These are phyloP conservation scores for Pseudozyma pruni DNA, from an alignment of 1,284 basidiomycete species.

Conservation along the genomic window DNA sequence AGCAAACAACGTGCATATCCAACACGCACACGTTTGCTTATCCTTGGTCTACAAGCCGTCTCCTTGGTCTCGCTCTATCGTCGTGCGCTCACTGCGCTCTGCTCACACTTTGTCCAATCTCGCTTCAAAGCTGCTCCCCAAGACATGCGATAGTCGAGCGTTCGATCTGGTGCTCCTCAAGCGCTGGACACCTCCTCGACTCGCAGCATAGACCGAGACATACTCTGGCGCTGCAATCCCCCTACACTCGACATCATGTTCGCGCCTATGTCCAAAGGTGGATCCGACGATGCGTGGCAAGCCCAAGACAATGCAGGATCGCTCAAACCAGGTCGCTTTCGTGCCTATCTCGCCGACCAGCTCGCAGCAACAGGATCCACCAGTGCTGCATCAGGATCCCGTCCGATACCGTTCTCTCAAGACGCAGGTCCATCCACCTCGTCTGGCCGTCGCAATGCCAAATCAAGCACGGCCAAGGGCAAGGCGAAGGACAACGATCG, in stretches of 20 bases:
- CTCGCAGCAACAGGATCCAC: slow-evolving; percentile 9
- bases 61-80: no score
- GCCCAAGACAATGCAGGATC: slow-evolving; percentile 49
- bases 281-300: slow-evolving; percentile 49
- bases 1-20: no score
- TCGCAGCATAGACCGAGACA: neutral
- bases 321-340: slow-evolving; percentile 49
- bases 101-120: no score
- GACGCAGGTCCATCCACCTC: slow-evolving; percentile 6
- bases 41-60: no score
- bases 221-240: neutral
- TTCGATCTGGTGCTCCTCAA: neutral
- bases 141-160: neutral
- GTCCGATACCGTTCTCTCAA: slow-evolving; percentile 33
- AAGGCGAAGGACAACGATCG: slow-evolving; percentile 23
- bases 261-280: slow-evolving; percentile 50
- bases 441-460: slow-evolving; percentile 9
- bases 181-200: neutral
- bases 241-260: slow-evolving; percentile 27
- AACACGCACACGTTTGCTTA: neutral
- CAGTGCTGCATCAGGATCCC: slow-evolving; percentile 9
- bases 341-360: slow-evolving; percentile 49
- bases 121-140: neutral
- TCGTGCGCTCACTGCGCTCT: no score
- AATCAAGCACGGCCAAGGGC: slow-evolving; percentile 25